Base-by-base conservation (phyloP, 345 rosid genomes). In the Murraya koenigii region DNA sequence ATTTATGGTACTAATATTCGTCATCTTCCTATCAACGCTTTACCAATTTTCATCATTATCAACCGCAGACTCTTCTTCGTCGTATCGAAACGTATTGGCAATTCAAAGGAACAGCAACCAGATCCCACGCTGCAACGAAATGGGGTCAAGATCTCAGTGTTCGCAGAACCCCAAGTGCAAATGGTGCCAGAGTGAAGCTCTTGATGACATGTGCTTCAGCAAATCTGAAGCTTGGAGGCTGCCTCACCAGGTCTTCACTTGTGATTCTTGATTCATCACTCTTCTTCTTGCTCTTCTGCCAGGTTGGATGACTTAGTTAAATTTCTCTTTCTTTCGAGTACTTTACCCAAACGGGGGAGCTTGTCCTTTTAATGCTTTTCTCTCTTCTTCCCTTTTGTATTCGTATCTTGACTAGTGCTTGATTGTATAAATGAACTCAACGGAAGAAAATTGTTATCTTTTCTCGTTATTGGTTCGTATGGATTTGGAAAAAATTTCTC, bases 171-270 rank as follows among this genome's bases (percentile, higher is more conserved):
- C 87, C 17, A 77, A 71, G 33, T 85, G 92, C 80, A 81, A 84
- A 54, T 89, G 92, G 92, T 89, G 90, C 76, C 72, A 61, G 11
- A 89, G 92, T 66, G 86, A 89, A 17, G 86, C 75, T 79, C 88
- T 89, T 19, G 87, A 87, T 71, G 87, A 89, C 84, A 85, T 80
- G 87, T 89, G 92, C 88, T 89, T 89, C 69, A 59, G 69, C 77
- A 81, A 80, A 80, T 23, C 70, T 47, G 90, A 89, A 44, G 82
- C 92, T 78, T 70, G 88, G 88, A 75, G 87, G 80, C 72, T 89
- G 47, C 92, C 92, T 33, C 78, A 66, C 13, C 88, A 89, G 87
- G 84, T 87, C 74, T 89, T 86, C 71, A 22, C 79, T 71, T 87
- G 90, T 66, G 77, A 82, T 77, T 87, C 80, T 69, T 41, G 71